Percentiles rank a stretch among this genome's conserved stretches.
Conservation (phyloP, 108 stramenopile species). For the Cyclostephanos invisitatus region DNA sequence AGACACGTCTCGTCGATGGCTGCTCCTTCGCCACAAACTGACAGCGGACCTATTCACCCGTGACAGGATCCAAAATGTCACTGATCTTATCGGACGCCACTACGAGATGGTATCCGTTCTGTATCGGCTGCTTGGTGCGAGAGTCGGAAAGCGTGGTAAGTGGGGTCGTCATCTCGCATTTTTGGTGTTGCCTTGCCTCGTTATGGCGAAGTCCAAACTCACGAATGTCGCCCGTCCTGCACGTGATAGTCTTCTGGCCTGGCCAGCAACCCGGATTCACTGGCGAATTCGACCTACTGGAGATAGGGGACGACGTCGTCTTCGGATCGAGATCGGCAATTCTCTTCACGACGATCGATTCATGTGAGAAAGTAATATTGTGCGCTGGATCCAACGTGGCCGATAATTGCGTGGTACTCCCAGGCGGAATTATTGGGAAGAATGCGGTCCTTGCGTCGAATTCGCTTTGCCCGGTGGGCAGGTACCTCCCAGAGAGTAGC, state of each 20-base stretch:
- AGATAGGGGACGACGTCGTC: constrained; percentile 71
- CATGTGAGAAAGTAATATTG: constrained; percentile 52
- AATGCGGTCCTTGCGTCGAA: constrained; percentile 65
- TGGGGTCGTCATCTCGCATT: constrained; percentile 4
- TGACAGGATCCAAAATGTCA: constrained; percentile 19
- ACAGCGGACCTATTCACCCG: constrained; percentile 40
- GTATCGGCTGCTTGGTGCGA: constrained; percentile 62
- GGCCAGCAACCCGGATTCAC: constrained; percentile 33
- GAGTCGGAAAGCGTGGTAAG: constrained; percentile 55
- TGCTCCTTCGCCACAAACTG: constrained; percentile 47
- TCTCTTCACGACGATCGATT: constrained; percentile 33
- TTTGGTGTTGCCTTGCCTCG: neutral
- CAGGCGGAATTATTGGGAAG: constrained; percentile 58
- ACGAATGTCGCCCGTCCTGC: neutral
- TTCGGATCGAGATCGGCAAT: constrained; percentile 66
- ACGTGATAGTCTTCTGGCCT: constrained; percentile 57
- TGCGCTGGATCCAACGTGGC: constrained; percentile 58
- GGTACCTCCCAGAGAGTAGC: constrained; percentile 44
- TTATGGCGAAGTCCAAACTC: neutral
- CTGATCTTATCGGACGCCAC: constrained; percentile 62
- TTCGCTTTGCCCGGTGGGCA: constrained; percentile 51
- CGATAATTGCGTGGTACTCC: constrained; percentile 60
- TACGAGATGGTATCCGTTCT: constrained; percentile 56
- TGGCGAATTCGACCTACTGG: constrained; percentile 65
- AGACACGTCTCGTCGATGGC: constrained; percentile 49